A percentile compares a stretch with the other conserved stretches of the same genome.
Conservation (phyloP, 2,329 filamentous ascomycete genomes). For the Rhexocercosporidium sp. region DNA sequence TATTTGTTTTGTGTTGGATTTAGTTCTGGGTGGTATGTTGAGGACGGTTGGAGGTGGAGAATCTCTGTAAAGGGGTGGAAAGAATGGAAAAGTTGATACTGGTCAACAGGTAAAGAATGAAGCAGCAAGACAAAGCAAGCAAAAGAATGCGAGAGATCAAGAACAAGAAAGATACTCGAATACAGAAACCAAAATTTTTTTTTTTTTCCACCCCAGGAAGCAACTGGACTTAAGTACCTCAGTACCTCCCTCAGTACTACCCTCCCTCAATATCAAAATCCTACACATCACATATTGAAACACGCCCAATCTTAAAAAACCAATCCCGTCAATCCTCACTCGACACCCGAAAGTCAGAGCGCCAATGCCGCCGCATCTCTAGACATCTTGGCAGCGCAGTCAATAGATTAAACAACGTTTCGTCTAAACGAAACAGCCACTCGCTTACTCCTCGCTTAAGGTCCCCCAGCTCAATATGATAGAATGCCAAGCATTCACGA, state of each 20-base stretch:
- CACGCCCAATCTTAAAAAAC: not conserved
- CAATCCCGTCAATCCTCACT: not conserved
- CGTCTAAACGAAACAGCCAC: not conserved
- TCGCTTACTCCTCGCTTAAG: no score
- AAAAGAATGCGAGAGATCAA: slow-evolving; percentile 3
- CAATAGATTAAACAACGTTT: not conserved
- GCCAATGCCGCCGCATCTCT: no score
- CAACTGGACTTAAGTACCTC: not conserved
- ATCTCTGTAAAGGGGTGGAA: not conserved
- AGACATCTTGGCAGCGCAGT: not conserved
- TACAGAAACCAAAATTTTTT: not conserved
- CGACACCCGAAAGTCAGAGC: no score
- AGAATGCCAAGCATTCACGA: not conserved
- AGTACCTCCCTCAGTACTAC: no score
- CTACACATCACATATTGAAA: no score
- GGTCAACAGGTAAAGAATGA: not conserved
- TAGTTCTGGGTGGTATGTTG: not conserved
- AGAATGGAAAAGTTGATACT: slow-evolving; percentile 7
- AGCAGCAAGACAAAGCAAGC: not conserved
- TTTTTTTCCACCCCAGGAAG: no score
- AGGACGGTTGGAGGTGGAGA: no score
- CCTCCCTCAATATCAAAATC: no score
- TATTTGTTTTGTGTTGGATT: not conserved
- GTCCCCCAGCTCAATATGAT: no score
- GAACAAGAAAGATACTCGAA: not conserved